These are phyloP conservation scores for Pseudocohnilembus persalinus DNA, from an alignment of 169 alveolate genomes.

Conservation along the genomic window DNA sequence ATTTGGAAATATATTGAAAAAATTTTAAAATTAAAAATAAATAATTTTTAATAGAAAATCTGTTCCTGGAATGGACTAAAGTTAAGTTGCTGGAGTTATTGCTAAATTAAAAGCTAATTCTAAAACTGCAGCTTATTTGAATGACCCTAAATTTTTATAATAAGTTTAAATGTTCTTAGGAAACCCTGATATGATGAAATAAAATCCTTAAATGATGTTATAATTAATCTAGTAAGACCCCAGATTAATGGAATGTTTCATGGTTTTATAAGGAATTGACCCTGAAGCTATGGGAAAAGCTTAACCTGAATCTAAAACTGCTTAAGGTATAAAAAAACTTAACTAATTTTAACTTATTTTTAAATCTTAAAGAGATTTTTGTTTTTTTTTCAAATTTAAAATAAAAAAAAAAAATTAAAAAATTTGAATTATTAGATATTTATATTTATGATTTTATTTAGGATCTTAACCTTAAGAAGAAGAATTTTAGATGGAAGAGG, in stretches of 20 bases:
- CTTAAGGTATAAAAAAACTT: no score
- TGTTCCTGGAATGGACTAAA: not conserved
- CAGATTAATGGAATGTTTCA: constrained; percentile 67
- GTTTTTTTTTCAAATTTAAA: no score
- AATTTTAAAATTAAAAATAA: no score
- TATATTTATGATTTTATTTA: constrained; percentile 29
- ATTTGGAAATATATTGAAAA: no score
- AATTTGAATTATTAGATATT: no score
- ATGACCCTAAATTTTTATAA: constrained; percentile 48
- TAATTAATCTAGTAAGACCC: constrained; percentile 65
- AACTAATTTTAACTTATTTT: no score
- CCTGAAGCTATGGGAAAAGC: constrained; percentile 53
- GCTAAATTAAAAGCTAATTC: constrained; percentile 53
- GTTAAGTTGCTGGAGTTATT: constrained; percentile 25
- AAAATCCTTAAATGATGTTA: constrained; percentile 45
- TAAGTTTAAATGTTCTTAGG: constrained; percentile 22
- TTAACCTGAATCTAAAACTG: no score
- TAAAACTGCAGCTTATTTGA: constrained; percentile 52
- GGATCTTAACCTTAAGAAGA: constrained; percentile 47
- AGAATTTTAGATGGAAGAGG: constrained; percentile 44
- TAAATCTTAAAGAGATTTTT: no score
- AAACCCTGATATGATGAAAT: constrained; percentile 17
- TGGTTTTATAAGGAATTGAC: constrained; percentile 62
- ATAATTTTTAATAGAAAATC: not conserved
- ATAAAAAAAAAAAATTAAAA: no score